Percentiles rank a stretch among this genome's conserved stretches.
Conservation (phyloP, 148 eudicot species). For the Camellia granthamiana region DNA sequence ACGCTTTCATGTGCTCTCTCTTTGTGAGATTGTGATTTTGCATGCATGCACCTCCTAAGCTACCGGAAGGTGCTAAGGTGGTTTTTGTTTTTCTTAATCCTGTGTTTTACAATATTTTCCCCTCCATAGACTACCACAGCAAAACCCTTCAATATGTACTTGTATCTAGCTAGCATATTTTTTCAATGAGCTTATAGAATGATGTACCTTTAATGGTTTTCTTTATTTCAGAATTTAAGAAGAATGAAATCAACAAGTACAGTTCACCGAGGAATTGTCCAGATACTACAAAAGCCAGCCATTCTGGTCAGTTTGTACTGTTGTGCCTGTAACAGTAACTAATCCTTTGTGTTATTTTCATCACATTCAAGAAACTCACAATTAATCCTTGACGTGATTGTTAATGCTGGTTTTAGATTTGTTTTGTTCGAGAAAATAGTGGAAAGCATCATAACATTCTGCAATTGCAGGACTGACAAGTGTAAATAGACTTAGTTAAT, state of each 20-base stretch:
- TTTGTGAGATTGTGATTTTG: background rate
- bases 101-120: background rate
- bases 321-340: conserved; percentile 2
- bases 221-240: conserved; percentile 67
- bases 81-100: background rate
- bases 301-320: conserved; percentile 44
- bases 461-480: background rate
- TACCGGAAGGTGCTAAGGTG: background rate
- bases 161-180: background rate
- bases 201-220: background rate
- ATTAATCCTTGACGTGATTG: background rate
- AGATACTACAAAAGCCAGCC: conserved; percentile 30
- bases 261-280: conserved; percentile 46
- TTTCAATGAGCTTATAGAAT: background rate
- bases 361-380: background rate
- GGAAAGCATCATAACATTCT: conserved; percentile 2
- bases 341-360: background rate
- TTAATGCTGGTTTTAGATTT: conserved; percentile 8
- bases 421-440: background rate
- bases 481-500: background rate
- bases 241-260: conserved; percentile 60
- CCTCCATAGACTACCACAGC: background rate
- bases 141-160: background rate
- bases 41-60: background rate
- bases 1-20: background rate